These are phyloP conservation scores for Fusarium sp. DNA, from an alignment of 2,329 filamentous ascomycete genomes.

Conservation along the genomic window DNA sequence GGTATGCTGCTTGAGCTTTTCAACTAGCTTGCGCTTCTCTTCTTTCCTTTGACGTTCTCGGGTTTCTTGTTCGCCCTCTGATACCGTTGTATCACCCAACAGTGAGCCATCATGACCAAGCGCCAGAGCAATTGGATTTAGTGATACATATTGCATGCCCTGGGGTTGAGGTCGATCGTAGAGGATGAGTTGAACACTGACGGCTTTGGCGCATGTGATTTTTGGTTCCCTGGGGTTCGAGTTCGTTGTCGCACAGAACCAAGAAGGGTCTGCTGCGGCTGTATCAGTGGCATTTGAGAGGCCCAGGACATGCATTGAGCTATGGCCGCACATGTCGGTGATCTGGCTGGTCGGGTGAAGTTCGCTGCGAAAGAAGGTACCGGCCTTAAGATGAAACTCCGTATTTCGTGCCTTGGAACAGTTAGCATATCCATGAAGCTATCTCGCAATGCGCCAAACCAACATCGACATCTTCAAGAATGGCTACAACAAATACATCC, in stretches of 20 bases:
- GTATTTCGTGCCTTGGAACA: slow-evolving; percentile 76
- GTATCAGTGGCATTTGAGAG: slow-evolving; percentile 75
- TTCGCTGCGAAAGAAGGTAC: slow-evolving; percentile 85
- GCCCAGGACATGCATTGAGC: slow-evolving; percentile 87
- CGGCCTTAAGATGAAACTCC: slow-evolving; percentile 86
- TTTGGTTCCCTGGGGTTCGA: slow-evolving; percentile 70
- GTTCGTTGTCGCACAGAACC: slow-evolving; percentile 73
- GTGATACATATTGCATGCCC: slow-evolving; percentile 96
- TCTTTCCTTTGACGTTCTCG: slow-evolving; percentile 71
- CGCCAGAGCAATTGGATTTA: slow-evolving; percentile 88
- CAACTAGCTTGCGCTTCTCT: slow-evolving; percentile 75
- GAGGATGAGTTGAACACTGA: slow-evolving; percentile 87
- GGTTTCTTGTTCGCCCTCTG: slow-evolving; percentile 79
- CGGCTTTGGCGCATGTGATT: slow-evolving; percentile 78
- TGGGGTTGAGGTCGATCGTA: slow-evolving; percentile 88
- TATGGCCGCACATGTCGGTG: slow-evolving; percentile 85
- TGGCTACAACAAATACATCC: slow-evolving; percentile 90
- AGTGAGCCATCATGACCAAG: slow-evolving; percentile 77
- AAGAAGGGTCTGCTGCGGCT: slow-evolving; percentile 71
- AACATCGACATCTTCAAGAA: slow-evolving; percentile 92
- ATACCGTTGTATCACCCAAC: slow-evolving; percentile 53
- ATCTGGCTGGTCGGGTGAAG: slow-evolving; percentile 84
- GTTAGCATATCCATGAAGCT: slow-evolving; percentile 43
- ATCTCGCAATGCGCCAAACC: slow-evolving; percentile 48
- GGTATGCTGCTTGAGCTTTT: slow-evolving; percentile 90